A percentile compares a stretch with the other conserved stretches of the same genome.
Conservation (phyloP, 805 yeast genomes). For the Suhomyces vadensis region DNA sequence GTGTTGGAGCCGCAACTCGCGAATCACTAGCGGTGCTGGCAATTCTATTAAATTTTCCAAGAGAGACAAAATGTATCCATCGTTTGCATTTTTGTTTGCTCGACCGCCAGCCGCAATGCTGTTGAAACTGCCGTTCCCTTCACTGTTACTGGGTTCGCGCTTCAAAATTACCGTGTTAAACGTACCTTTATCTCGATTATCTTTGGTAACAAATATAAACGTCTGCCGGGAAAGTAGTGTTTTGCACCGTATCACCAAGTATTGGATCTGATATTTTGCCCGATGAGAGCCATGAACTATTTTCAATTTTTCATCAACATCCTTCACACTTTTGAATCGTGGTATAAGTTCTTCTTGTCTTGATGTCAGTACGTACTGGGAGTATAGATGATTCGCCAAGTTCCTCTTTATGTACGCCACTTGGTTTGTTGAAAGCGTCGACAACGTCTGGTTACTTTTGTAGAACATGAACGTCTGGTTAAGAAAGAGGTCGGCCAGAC, state of each 20-base stretch:
- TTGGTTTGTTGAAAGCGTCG: slow-evolving; percentile 4
- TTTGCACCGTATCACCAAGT: slow-evolving; percentile 11
- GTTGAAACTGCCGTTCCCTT: neutral
- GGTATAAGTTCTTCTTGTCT: slow-evolving; percentile 10
- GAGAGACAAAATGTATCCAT: slow-evolving; percentile 6
- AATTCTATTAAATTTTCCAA: slow-evolving; percentile 12
- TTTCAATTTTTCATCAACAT: slow-evolving; percentile 7
- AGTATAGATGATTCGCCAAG: slow-evolving; percentile 8
- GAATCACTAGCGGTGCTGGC: slow-evolving; percentile 10
- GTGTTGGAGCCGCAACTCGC: slow-evolving; percentile 11
- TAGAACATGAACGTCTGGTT: slow-evolving; percentile 16
- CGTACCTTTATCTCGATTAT: neutral
- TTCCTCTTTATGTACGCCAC: slow-evolving; percentile 7
- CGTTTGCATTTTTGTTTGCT: neutral
- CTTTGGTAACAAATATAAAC: slow-evolving; percentile 9
- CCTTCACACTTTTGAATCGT: slow-evolving; percentile 10
- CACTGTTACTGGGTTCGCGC: neutral
- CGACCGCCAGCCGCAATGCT: neutral
- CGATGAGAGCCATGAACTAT: neutral
- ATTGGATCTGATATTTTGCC: slow-evolving; percentile 8
- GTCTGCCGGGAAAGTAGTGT: slow-evolving; percentile 13
- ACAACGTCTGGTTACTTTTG: slow-evolving; percentile 12
- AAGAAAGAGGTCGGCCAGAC: slow-evolving; percentile 11
- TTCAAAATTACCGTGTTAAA: slow-evolving; percentile 11
- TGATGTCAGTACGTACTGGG: neutral